These are phyloP conservation scores for Parathielavia appendiculata DNA, from an alignment of 495 filamentous ascomycete species.

Conservation along the genomic window DNA sequence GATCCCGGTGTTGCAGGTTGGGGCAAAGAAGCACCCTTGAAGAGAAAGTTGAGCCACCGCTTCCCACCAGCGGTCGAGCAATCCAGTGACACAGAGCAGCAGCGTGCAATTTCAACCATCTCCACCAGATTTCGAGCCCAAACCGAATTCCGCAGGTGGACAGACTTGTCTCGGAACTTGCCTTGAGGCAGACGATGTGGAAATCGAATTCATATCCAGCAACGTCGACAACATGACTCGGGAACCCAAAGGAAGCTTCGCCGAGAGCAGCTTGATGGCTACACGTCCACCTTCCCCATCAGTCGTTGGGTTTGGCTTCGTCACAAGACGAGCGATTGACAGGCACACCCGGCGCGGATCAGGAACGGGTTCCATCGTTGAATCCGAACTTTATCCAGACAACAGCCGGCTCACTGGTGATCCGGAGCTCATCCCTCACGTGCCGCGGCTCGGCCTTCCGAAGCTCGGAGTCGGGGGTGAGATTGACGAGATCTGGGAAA, in stretches of 20 bases:
- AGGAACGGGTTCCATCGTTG: slow-evolving; percentile 13
- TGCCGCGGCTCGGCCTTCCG: slow-evolving; percentile 2
- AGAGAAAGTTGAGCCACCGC: neutral
- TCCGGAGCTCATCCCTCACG: slow-evolving; percentile 6
- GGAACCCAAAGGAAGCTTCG: neutral
- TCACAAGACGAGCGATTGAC: slow-evolving; percentile 12
- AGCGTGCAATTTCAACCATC: neutral
- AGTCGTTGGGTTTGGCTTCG: neutral
- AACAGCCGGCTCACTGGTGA: neutral
- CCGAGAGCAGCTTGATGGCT: neutral
- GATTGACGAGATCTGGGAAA: slow-evolving; percentile 8
- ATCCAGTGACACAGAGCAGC: slow-evolving; percentile 2
- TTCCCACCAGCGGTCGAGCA: too few relatives aligned
- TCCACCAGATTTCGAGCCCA: neutral
- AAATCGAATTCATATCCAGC: neutral
- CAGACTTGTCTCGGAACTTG: slow-evolving; percentile 18
- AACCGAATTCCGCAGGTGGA: slow-evolving; percentile 2
- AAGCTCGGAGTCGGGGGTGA: slow-evolving; percentile 10
- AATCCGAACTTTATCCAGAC: neutral
- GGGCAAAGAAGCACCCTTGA: neutral
- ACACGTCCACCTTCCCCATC: neutral
- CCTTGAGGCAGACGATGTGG: neutral
- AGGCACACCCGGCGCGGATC: slow-evolving; percentile 17
- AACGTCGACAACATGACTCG: neutral
- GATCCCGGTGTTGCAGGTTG: too few relatives aligned